Evolutionary conservation across 73 alveolate species (phyloP), one percentile per base, ranked within the genome.

Genomic region (Blepharisma japonicum): DNA sequence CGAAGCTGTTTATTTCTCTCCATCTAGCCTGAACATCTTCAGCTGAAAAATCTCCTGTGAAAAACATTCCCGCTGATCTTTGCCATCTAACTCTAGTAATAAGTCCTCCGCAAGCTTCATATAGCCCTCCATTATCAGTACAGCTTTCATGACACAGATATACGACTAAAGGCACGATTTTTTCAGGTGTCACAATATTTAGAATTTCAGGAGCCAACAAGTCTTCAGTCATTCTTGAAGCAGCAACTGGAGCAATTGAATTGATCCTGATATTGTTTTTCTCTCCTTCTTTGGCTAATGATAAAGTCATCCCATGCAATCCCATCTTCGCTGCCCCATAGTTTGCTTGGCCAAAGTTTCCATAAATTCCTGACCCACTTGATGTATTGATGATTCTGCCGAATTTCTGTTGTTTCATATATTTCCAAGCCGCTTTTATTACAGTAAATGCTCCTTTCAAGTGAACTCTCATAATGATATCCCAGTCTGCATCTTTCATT

Each of bases 371-470:
- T 14, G 97, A 89, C 6, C 95, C 92, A 66, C 92, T 71, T 9
- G 97, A 55, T 66, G 97, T 90, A 86, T 95, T 95, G 86, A 94
- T 89, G 72, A 95, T 88, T 68, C 98, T 91, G 77, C 99, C 99
- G 84, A 77, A 92, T 39, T 49, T 14, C 46, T 80, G 80, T 68
- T 82, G 68, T 83, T 70, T 81, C 86, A 86, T 68, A 38, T 81
- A 81, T 54, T 90, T 81, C 98, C 98, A 92, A 0, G 94, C 98
- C 4, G 98, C 96, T 71, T 86, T 89, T 45, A 95, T 82, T 54
- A 70, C 83, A 21, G 88, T 45, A 82, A 83, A 85, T 14, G 83
- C 45, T 14, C 42, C 23, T 74, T 55, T 74, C 80, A 74, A 56
- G 32, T 53, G 61, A 55, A 87, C 89, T 68, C 77, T 89, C 87